Base-by-base conservation (phyloP, 179 eudicot genomes). In the Beta lomatogona region DNA sequence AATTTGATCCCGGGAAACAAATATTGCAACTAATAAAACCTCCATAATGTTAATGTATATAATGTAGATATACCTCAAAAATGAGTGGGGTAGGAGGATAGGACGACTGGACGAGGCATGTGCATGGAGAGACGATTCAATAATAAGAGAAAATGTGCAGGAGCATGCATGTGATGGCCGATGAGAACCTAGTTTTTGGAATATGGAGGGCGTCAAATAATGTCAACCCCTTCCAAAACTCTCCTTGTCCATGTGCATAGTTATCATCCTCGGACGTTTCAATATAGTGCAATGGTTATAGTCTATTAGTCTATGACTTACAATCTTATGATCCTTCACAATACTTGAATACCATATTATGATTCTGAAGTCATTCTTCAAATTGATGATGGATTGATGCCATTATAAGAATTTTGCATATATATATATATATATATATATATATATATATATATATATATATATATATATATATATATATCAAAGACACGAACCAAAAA, bases 1-100 rank as follows among this genome's bases (percentile, higher is more conserved):
- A 36, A 36, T 36, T 36, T 36, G 41, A 36, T 36, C 41, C 41
- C 41, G 31, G 31, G 4, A 36, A 36, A 36, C 41, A 36, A 36
- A 36, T 36, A 36, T 36, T 36, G 41, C 41, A 36, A 36, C 41
- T 36, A 36, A 36, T 36, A 36, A 36, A 36, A 36, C 41, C 41
- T 36, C 41, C 4, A 36, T 36, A 36, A 36, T 36, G 41, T 36
- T 36, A 36, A 28, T 57, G 48, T 55, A 58, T 9, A 48, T 4
- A 71, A 50, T n/a, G 22, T 16, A 21, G 0, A 28, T 28, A 82
- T 53, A 74, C 6, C 70, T 46, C 73, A 73, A 74, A 66, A 73
- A 83, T 9, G 82, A 73, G 85, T 65, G 85, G 70, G 85, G 67
- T 79, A 83, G 13, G 76, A 76, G 66, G 52, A 80, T 80, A 83